phyloP scores from a whole-genome alignment of 352 stramenopile genomes.

The Albugo candida region DNA sequence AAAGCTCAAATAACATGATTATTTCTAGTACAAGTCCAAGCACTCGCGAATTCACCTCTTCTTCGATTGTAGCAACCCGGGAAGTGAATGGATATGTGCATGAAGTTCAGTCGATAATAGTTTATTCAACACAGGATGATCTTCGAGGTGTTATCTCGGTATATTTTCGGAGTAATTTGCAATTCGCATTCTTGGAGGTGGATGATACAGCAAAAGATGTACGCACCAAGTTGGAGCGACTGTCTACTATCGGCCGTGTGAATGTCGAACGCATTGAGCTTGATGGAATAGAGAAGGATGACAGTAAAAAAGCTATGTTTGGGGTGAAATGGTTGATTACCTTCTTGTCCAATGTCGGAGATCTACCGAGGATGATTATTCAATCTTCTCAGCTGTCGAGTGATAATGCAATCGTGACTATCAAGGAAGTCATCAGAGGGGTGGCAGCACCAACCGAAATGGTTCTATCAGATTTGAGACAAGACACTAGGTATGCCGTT shows the following conservation, averaged over 20 bases:
- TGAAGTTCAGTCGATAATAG: constrained; percentile 46
- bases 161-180: constrained; percentile 37
- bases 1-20: constrained; percentile 13
- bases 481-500: constrained; percentile 31
- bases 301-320: constrained; percentile 15
- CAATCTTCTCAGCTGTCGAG: constrained; percentile 19
- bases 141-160: constrained; percentile 35
- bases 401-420: constrained; percentile 16
- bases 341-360: constrained; percentile 48
- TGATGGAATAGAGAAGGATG: too few relatives aligned
- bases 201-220: constrained; percentile 51
- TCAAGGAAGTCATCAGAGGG: constrained; percentile 38
- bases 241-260: constrained; percentile 35
- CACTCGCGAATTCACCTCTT: constrained; percentile 19
- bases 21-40: constrained; percentile 13
- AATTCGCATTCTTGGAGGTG: constrained; percentile 35
- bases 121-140: constrained; percentile 15
- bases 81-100: constrained; percentile 35
- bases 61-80: constrained; percentile 21
- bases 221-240: constrained; percentile 46
- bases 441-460: constrained; percentile 40
- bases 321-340: constrained; percentile 45
- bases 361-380: constrained; percentile 32
- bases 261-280: constrained; percentile 23
- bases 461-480: constrained; percentile 23